Evolutionary conservation across 495 filamentous ascomycete genomes (phyloP).

Genomic region (Trypethelium eluteriae): DNA sequence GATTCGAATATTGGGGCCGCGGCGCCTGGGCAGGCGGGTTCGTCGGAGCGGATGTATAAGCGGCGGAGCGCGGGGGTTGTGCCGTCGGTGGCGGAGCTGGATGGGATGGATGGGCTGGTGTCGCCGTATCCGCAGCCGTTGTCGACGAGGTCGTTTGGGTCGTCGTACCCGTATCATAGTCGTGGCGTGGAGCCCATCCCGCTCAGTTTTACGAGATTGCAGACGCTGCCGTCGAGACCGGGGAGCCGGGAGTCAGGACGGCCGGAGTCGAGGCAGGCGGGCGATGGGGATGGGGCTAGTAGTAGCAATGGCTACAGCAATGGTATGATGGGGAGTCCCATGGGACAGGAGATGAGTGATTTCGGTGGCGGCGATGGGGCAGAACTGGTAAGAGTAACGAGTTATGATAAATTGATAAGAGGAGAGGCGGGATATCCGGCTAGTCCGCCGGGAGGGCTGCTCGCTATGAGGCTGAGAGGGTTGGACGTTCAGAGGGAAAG

Average conservation of each 20-base stretch:
- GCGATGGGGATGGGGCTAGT: conserved; percentile 26
- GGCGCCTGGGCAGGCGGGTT: conserved; percentile 13
- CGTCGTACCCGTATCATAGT: conserved; percentile 14
- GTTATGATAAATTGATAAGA: conserved; percentile 61
- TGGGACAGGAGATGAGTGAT: conserved; percentile 23
- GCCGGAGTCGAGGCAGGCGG: conserved; percentile 12
- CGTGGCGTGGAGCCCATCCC: conserved; percentile 17
- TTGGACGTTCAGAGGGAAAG: conserved; percentile 27
- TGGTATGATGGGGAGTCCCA: conserved; percentile 3
- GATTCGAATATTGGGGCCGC: conserved; percentile 31
- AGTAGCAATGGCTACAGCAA: conserved; percentile 3
- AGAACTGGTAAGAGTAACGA: conserved; percentile 42
- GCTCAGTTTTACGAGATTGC: conserved; percentile 11
- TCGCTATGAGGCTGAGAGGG: conserved; percentile 31
- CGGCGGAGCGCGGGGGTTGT: conserved; percentile 22
- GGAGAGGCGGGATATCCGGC: conserved; percentile 53
- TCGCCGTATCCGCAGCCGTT: conserved; percentile 18
- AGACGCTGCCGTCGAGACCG: conserved; percentile 24
- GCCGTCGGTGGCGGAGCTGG: not conserved
- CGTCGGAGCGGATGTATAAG: conserved; percentile 24
- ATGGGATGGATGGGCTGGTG: conserved; percentile 2
- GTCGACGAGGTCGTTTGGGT: conserved; percentile 18
- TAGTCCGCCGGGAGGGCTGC: conserved; percentile 25
- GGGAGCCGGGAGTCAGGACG: conserved; percentile 22
- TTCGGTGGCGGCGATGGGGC: conserved; percentile 13